phyloP scores from a whole-genome alignment of 352 stramenopile genomes.

The Pythium myriotylum region DNA sequence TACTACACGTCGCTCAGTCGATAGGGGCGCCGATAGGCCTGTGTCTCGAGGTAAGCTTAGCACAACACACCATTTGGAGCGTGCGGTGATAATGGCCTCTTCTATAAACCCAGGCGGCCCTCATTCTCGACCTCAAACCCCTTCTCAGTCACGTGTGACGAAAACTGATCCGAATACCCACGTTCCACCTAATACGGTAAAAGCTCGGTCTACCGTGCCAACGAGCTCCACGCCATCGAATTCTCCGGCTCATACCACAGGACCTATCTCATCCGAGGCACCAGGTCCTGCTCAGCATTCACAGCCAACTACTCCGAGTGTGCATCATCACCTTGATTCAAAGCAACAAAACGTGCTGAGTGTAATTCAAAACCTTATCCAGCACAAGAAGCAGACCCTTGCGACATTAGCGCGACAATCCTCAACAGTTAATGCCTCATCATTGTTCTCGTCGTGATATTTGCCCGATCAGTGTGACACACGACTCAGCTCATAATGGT shows the following conservation, averaged over 20 bases:
- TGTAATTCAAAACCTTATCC: constrained; percentile 79
- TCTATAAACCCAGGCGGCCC: neutral
- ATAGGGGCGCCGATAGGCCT: constrained; percentile 1
- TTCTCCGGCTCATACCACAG: too few species aligned
- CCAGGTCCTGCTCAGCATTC: constrained; percentile 1
- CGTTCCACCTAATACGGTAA: neutral
- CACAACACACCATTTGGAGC: neutral
- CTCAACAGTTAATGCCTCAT: constrained; percentile 22
- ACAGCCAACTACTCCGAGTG: neutral
- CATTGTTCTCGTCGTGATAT: constrained; percentile 28
- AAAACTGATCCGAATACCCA: too few species aligned
- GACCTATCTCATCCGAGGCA: too few species aligned
- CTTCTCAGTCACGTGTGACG: neutral
- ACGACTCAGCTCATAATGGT: too few species aligned
- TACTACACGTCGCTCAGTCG: constrained; percentile 2
- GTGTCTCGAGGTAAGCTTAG: constrained; percentile 11
- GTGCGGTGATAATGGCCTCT: too few species aligned
- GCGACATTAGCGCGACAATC: constrained; percentile 46
- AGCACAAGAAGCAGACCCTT: constrained; percentile 76
- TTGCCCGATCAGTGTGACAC: too few species aligned
- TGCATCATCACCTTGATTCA: constrained; percentile 36
- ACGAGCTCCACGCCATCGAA: too few species aligned
- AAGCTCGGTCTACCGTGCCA: too few species aligned
- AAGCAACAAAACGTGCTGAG: constrained; percentile 72
- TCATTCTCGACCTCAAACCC: constrained; percentile 12